Percentiles rank a stretch among this genome's conserved stretches.
These are phyloP conservation scores for Sequoia sempervirens DNA, from an alignment of 75 land plant genomes.

Conservation along the genomic window DNA sequence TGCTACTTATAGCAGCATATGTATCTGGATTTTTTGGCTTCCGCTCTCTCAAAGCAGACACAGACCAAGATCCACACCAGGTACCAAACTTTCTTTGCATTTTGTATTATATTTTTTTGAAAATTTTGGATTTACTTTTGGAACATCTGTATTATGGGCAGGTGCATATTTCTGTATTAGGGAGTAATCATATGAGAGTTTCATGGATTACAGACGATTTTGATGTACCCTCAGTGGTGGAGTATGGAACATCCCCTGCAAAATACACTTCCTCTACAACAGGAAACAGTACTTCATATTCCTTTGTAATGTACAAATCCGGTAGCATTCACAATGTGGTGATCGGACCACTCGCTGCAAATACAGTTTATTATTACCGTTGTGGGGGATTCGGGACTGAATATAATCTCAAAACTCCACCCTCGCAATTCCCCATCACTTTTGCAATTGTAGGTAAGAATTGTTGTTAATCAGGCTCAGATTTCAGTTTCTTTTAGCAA, in stretches of 20 bases:
- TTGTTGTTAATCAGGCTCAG: not conserved
- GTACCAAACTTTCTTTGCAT: too few relatives aligned
- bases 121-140: not conserved
- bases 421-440: constrained; percentile 46
- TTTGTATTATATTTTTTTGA: too few relatives aligned
- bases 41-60: too few relatives aligned
- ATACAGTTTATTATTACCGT: constrained; percentile 58
- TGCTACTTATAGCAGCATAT: too few relatives aligned
- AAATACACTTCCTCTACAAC: constrained; percentile 25
- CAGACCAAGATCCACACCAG: too few relatives aligned
- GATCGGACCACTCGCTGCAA: constrained; percentile 58
- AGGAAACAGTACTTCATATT: constrained; percentile 35
- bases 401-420: constrained; percentile 68
- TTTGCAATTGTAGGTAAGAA: constrained; percentile 62
- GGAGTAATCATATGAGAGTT: constrained; percentile 26
- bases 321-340: constrained; percentile 63
- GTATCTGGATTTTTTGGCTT: too few relatives aligned
- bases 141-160: not conserved
- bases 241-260: constrained; percentile 56
- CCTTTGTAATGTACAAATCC: constrained; percentile 57
- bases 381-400: constrained; percentile 44
- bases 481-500: not conserved
- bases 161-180: constrained; percentile 46
- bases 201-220: constrained; percentile 26
- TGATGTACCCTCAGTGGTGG: constrained; percentile 38